Base-by-base conservation (phyloP, 768 basidiomycete genomes). In the Pisolithus tinctorius region DNA sequence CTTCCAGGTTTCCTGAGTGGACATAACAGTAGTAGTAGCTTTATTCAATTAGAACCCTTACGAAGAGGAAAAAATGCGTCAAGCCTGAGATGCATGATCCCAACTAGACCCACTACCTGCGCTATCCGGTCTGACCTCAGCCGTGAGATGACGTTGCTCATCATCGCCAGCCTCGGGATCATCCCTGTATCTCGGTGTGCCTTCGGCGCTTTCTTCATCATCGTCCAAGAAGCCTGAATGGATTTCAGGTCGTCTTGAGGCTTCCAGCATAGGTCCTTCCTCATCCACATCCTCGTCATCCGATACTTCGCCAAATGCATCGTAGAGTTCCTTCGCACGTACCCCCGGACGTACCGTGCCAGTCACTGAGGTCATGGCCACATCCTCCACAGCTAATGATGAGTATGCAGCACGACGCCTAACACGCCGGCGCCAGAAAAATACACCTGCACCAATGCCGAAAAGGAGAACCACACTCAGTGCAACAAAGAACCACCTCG, bases 271-370 rank as follows among this genome's bases (percentile, higher is more conserved):
- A 40, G 37, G 55, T 27, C 71, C 69, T 20, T 77, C 76, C 63
- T 93, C 93, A 60, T 89, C 81, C 13, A 71, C 82, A 52, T 87
- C 84, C 14, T 85, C 86, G 42, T 90, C 87, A 54, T 91, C 93
- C 29, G 85, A 87, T 26, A 84, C 77, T 62, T 93, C 92, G 34
- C 92, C 93, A 69, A 98, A 98, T 16, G 95, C 94, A 68, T 98
- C 93, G 61, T 97, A 98, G 55, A 99, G 64, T 69, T 97, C 95
- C 70, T 87, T 87, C 46, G 93, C 88, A 46, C 84, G 76, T 36
- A 76, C 71, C 23, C 75, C 59, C 11, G 68, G 47, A 16, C 55
- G 58, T 49, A 42, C 56, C 27, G 4, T 71, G 23, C 74, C 67
- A 17, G 78, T 74, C 29, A 96, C 66, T 4, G 84, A 65, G 46